A percentile compares a stretch with the other conserved stretches of the same genome.
phyloP scores from a whole-genome alignment of 78 protist species.

The Mastigamoeba balamuthi region DNA sequence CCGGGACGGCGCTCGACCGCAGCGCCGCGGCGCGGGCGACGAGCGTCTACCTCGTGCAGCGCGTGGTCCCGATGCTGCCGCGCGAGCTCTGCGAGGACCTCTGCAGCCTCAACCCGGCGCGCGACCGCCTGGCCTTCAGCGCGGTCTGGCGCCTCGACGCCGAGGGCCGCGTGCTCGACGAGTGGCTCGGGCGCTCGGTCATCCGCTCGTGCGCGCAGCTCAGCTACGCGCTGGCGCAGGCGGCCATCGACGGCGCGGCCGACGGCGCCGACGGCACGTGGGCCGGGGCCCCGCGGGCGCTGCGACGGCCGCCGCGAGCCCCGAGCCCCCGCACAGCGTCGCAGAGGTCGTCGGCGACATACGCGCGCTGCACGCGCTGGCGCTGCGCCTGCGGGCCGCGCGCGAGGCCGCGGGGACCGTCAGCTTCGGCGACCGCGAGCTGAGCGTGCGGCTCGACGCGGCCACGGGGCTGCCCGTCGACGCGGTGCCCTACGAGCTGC shows the following conservation, averaged over 20 bases:
- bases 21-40: conserved; percentile 69
- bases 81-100: conserved; percentile 57
- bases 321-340: not conserved
- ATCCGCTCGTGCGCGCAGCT: conserved; percentile 76
- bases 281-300: too few relatives aligned
- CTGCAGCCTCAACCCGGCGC: conserved; percentile 75
- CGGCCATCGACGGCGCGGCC: conserved; percentile 20
- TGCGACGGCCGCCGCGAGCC: not conserved
- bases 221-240: conserved; percentile 73
- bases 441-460: too few relatives aligned
- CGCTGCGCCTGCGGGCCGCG: not conserved
- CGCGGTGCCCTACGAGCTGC: conserved; percentile 30
- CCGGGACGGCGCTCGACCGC: conserved; percentile 51
- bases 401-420: too few relatives aligned
- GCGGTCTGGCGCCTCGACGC: conserved; percentile 49
- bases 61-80: conserved; percentile 88
- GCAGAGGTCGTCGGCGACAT: conserved; percentile 10
- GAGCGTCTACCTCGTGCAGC: conserved; percentile 70
- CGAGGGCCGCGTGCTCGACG: conserved; percentile 36
- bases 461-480: too few relatives aligned
- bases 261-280: not conserved
- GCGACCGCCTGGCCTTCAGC: conserved; percentile 83
- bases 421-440: too few relatives aligned
- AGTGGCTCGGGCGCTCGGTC: conserved; percentile 66
- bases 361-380: not conserved